A percentile compares a stretch with the other conserved stretches of the same genome.
phyloP scores from a whole-genome alignment of 306 rosid genomes.

The Trifolium dubium region DNA sequence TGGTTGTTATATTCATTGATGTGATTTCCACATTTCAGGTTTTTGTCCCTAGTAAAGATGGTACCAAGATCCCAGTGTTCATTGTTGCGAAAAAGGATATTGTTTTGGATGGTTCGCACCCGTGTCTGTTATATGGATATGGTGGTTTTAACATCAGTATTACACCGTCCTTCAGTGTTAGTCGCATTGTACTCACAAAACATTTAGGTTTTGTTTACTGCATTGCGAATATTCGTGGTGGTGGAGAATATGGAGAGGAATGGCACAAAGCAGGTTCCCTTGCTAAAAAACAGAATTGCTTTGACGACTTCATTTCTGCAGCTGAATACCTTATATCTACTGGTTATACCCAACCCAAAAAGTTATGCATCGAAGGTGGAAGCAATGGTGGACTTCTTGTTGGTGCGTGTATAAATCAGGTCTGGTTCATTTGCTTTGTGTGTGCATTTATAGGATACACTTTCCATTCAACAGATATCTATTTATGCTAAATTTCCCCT shows the following conservation, averaged over 20 bases:
- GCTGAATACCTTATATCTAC: constrained; percentile 88
- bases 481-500: constrained; percentile 17
- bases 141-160: constrained; percentile 90
- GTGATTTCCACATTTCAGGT: constrained; percentile 60
- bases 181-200: constrained; percentile 75
- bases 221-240: constrained; percentile 96
- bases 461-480: constrained; percentile 20
- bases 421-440: constrained; percentile 36
- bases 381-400: constrained; percentile 98
- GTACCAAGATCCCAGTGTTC: constrained; percentile 80
- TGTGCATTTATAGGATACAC: constrained; percentile 9
- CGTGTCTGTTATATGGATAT: constrained; percentile 89
- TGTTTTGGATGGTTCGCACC: constrained; percentile 88
- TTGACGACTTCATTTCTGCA: constrained; percentile 89
- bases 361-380: constrained; percentile 94
- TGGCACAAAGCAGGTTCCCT: constrained; percentile 99
- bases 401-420: constrained; percentile 98
- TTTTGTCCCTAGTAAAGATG: constrained; percentile 84
- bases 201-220: constrained; percentile 84
- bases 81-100: constrained; percentile 71
- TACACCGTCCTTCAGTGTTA: constrained; percentile 76
- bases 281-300: constrained; percentile 88
- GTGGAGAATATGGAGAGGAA: constrained; percentile 99
- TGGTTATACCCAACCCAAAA: constrained; percentile 79
- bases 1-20: constrained; percentile 36